Evolutionary conservation across 2,329 filamentous ascomycete genomes (phyloP).

Genomic region (Aspergillus tanneri): DNA sequence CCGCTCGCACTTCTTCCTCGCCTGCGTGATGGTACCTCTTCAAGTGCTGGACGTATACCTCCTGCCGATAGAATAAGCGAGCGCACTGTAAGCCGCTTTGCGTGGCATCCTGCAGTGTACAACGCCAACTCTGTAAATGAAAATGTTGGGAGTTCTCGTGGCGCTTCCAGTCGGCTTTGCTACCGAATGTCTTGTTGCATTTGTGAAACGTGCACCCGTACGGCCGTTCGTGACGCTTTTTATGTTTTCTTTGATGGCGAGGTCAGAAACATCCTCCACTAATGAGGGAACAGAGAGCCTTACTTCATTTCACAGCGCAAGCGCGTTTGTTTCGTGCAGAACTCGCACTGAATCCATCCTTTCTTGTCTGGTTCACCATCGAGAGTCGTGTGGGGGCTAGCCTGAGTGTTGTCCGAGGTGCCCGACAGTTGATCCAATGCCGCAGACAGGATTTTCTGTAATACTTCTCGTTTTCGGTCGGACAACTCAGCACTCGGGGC

Average conservation of each 20-base stretch:
- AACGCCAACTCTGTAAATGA: conserved; percentile 70
- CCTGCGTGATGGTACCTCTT: conserved; percentile 47
- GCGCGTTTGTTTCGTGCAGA: conserved; percentile 32
- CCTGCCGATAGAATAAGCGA: conserved; percentile 58
- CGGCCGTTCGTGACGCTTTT: conserved; percentile 75
- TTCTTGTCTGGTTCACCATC: conserved; percentile 22
- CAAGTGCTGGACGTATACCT: conserved; percentile 64
- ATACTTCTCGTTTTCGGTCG: conserved; percentile 32
- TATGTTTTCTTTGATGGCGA: conserved; percentile 65
- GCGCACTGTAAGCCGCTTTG: conserved; percentile 49
- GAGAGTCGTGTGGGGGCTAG: conserved; percentile 2
- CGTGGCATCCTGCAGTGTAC: conserved; percentile 47
- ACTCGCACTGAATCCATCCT: conserved; percentile 31
- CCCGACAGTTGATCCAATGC: conserved; percentile 29
- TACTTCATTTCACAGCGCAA: conserved; percentile 42
- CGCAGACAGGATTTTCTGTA: conserved; percentile 32
- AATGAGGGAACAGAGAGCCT: background rate
- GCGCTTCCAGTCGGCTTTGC: conserved; percentile 91
- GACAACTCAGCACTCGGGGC: conserved; percentile 24
- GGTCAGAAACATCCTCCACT: background rate
- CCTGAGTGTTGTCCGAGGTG: conserved; percentile 5
- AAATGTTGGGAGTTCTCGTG: conserved; percentile 82
- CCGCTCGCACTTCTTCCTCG: conserved; percentile 29
- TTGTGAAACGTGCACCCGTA: conserved; percentile 74
- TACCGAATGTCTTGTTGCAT: conserved; percentile 77